A percentile compares a stretch with the other conserved stretches of the same genome.
phyloP scores from a whole-genome alignment of 2,329 filamentous ascomycete genomes.

The Colletotrichum liriopes region DNA sequence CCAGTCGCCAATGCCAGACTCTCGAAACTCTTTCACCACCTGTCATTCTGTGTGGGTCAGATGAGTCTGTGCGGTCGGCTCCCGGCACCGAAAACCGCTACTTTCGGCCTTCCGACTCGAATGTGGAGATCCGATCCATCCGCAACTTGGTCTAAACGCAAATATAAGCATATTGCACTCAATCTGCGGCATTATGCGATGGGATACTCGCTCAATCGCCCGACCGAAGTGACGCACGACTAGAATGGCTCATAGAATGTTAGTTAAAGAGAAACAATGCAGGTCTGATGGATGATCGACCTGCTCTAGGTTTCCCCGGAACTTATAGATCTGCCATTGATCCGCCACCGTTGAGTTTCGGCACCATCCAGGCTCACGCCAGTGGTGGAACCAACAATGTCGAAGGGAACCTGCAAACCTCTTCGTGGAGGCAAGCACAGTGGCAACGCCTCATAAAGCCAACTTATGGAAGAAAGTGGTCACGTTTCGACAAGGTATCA shows the following conservation, averaged over 20 bases:
- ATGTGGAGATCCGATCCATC: constrained; percentile 1
- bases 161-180: constrained; percentile 17
- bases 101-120: not conserved
- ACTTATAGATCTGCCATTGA: not conserved
- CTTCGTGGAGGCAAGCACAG: not conserved
- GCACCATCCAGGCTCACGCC: not conserved
- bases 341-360: not conserved
- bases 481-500: not conserved
- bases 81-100: not conserved
- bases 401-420: not conserved
- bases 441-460: not conserved
- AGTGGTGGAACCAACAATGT: not conserved
- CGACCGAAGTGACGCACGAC: not conserved
- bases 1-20: not conserved
- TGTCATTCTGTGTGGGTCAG: not conserved
- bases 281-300: not conserved
- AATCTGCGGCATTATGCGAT: constrained; percentile 13
- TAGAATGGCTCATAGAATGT: not conserved
- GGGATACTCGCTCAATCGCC: not conserved
- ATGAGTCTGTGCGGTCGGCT: not conserved
- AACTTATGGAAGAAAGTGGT: not conserved
- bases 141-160: constrained; percentile 10
- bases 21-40: not conserved
- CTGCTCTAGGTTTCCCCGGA: not conserved
- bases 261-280: constrained; percentile 1